A percentile compares a stretch with the other conserved stretches of the same genome.
Evolutionary conservation across 2,329 filamentous ascomycete genomes (phyloP).

Genomic region (Ramularia endophylla): DNA sequence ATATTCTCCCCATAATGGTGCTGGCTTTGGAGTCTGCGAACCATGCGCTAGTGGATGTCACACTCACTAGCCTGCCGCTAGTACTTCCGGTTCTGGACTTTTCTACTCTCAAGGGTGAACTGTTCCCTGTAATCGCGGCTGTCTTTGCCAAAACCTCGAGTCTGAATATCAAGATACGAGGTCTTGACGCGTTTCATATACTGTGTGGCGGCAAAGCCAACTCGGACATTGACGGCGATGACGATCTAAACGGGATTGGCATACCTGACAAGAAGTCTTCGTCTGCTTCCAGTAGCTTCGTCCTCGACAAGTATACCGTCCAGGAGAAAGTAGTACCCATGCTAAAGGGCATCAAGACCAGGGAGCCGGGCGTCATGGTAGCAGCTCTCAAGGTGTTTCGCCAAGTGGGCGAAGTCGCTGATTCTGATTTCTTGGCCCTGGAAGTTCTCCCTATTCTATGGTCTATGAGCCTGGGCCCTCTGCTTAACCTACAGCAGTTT

Average conservation of each 20-base stretch:
- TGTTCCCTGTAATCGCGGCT: slow-evolving; percentile 84
- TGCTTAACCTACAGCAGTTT: slow-evolving; percentile 81
- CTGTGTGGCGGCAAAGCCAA: slow-evolving; percentile 68
- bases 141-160: slow-evolving; percentile 94
- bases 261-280: slow-evolving; percentile 41
- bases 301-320: slow-evolving; percentile 95
- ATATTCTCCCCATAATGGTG: slow-evolving; percentile 80
- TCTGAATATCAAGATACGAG: slow-evolving; percentile 88
- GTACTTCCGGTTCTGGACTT: slow-evolving; percentile 91
- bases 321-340: slow-evolving; percentile 95
- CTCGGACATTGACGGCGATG: slow-evolving; percentile 42
- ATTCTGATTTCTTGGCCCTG: slow-evolving; percentile 85
- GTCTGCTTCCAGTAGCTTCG: slow-evolving; percentile 47
- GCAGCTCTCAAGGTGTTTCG: slow-evolving; percentile 78
- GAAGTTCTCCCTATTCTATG: slow-evolving; percentile 87
- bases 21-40: slow-evolving; percentile 83
- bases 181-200: slow-evolving; percentile 81
- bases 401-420: slow-evolving; percentile 74
- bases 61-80: slow-evolving; percentile 68
- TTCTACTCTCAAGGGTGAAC: slow-evolving; percentile 91
- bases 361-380: slow-evolving; percentile 97
- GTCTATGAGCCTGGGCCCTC: slow-evolving; percentile 83
- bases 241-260: slow-evolving; percentile 69
- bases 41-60: slow-evolving; percentile 80
- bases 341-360: slow-evolving; percentile 90